Base-by-base conservation (phyloP, 495 filamentous ascomycete genomes). In the Parmelia sp. region DNA sequence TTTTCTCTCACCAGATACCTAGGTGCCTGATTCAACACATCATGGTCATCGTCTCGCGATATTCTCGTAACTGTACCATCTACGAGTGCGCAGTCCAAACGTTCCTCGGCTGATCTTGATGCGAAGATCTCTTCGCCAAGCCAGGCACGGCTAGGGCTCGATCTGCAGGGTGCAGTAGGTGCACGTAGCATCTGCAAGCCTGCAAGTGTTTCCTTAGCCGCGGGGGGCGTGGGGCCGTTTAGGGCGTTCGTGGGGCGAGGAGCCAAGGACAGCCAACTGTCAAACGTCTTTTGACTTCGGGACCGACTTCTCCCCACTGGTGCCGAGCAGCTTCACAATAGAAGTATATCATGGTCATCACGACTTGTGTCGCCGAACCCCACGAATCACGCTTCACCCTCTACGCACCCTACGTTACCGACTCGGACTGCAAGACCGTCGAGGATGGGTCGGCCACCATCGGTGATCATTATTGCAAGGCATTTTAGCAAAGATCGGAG, bases 401-500 rank as follows among this genome's bases (percentile, higher is more conserved):
- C 17, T 51, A 29, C 31, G 17, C 36, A 10, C 25, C 35, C 33
- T 35, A 21, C 5, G 3, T 6, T 51, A 6, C 27, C 19, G 12
- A 25, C n/a, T 55, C 25, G 31, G 31, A 37, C 27, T 53, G 49
- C 14, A 31, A 53, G 25, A 53, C 27, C 25, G 15, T 64, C 42
- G 35, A 44, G 61, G 49, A 86, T 86, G 83, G 79, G 79, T 66
- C 78, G 81, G 65, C 75, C 82, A 65, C 88, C 87, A 31, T 83
- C 83, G 15, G 82, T 89, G 31, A 79, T 96, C 64, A 89, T 96
- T 68, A 87, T 96, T 71, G 90, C 87, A 64, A 87, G 92, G 91
- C 90, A 77, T 57, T 82, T 10, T 59, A 17, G 49, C 42, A 31
- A 27, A 4, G 23, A 0, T 0, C 27, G 3, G 49, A 39, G 37